Conservation (phyloP, 169 alveolate species). For the Besnoitia besnoiti region DNA sequence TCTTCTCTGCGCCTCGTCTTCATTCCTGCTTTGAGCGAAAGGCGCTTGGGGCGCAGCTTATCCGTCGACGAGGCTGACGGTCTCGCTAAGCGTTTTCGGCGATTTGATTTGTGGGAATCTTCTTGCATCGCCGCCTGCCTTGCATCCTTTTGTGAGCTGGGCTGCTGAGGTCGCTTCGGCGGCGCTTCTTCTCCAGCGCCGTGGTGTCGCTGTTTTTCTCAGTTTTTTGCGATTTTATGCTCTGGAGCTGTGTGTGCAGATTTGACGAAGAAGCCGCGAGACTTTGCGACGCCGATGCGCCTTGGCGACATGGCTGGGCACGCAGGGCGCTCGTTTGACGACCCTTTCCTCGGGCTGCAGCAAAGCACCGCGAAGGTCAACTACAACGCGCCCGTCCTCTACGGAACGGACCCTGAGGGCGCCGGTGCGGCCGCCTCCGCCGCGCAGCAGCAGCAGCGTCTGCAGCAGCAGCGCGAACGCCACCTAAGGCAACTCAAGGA, state of each 20-base stretch:
- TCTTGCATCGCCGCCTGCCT: too few relatives aligned
- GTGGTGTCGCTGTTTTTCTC: too few relatives aligned
- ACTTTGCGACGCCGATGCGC: conserved; percentile 31
- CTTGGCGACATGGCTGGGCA: background rate
- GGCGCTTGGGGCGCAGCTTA: too few relatives aligned
- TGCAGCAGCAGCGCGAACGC: conserved; percentile 75
- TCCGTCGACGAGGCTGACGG: too few relatives aligned
- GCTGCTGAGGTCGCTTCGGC: too few relatives aligned
- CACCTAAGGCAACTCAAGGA: conserved; percentile 79
- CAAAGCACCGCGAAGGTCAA: conserved; percentile 40
- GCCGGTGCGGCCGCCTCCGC: conserved; percentile 64
- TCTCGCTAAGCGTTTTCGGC: too few relatives aligned
- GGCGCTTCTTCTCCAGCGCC: too few relatives aligned
- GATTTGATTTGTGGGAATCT: too few relatives aligned
- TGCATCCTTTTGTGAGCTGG: too few relatives aligned
- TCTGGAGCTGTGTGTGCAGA: background rate
- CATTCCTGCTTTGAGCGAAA: too few relatives aligned
- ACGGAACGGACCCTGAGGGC: conserved; percentile 33
- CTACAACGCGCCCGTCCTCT: conserved; percentile 62
- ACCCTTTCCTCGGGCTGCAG: conserved; percentile 55
- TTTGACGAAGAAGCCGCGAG: background rate
- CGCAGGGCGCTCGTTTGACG: conserved; percentile 35
- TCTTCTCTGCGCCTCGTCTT: too few relatives aligned
- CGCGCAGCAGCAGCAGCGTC: conserved; percentile 67
- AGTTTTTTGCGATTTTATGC: too few relatives aligned